Evolutionary conservation across 1,284 basidiomycete genomes (phyloP), one percentile per base, ranked within the genome.

Genomic region (Bondarzewia mesenterica): DNA sequence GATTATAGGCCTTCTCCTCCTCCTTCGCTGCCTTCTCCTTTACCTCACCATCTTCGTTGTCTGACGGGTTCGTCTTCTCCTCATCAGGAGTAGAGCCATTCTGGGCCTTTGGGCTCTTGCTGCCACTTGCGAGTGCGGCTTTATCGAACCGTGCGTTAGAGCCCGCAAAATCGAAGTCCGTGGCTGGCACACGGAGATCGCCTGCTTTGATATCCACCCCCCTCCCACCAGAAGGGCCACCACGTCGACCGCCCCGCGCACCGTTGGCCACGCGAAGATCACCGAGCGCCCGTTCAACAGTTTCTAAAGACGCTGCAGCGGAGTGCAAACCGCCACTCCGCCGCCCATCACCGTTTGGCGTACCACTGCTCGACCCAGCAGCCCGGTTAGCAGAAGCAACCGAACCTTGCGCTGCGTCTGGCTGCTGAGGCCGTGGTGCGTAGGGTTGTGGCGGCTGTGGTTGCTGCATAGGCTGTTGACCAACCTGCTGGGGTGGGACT

Each of bases 141-240:
- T 89, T 89, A 65, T 88, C 83, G 57, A 90, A 89, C 46, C 77
- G 77, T 5, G 82, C 83, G 53, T 89, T 90, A 51, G 77, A 77
- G 50, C 73, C 71, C 60, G 75, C 68, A 60, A 89, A 90, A 65
- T 89, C 87, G 58, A 89, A 89, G 60, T 89, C 87, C 0, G 80
- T 80, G 2, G 70, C 62, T 0, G 87, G 87, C 0, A 89, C 67
- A 21, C 58, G 60, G 37, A 66, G 48, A 45, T 63, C 66, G 41
- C 54, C 59, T 23, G 55, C 77, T 54, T 75, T 77, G 50, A 78
- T 29, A 16, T 66, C 52, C 65, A 8, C 22, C n/a, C n/a, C n/a
- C 20, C 69, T 37, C 57, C 62, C 35, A 56, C 46, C 59, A 58
- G 62, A 27, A 18, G 60, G 52, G 10, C 53, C 54, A 16, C 64